phyloP scores from a whole-genome alignment of 495 filamentous ascomycete genomes.

The Stereocaulon alpinum region DNA sequence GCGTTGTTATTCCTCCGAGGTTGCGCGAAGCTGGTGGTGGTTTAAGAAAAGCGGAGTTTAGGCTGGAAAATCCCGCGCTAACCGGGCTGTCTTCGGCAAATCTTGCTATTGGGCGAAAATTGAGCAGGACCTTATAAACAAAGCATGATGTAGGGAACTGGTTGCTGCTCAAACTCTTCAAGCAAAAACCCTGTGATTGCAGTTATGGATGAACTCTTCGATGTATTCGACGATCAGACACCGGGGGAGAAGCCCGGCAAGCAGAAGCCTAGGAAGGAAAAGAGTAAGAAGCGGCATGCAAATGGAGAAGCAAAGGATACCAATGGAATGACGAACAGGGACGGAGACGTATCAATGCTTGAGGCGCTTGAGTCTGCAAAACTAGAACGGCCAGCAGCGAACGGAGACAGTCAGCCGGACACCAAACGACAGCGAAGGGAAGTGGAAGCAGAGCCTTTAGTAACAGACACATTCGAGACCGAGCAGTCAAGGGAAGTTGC shows the following conservation, averaged over 20 bases:
- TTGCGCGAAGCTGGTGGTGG: neutral
- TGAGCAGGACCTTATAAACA: neutral
- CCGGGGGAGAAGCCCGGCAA: constrained; percentile 33
- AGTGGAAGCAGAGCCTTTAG: constrained; percentile 63
- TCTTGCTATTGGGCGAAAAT: neutral
- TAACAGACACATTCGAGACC: constrained; percentile 93
- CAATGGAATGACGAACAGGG: constrained; percentile 26
- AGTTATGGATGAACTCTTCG: constrained; percentile 70
- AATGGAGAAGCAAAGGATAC: constrained; percentile 61
- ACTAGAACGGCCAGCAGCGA: constrained; percentile 12
- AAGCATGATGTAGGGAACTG: neutral
- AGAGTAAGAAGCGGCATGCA: constrained; percentile 71
- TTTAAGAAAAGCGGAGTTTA: neutral
- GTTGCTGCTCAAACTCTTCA: neutral
- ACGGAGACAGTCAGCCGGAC: constrained; percentile 39
- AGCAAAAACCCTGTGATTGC: neutral
- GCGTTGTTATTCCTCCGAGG: too few relatives aligned
- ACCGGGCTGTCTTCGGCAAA: neutral
- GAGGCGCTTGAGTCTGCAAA: constrained; percentile 32
- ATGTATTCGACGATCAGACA: constrained; percentile 67
- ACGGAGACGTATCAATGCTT: constrained; percentile 32
- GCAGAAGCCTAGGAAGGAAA: constrained; percentile 45
- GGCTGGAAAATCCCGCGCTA: neutral
- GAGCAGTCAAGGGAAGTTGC: constrained; percentile 83
- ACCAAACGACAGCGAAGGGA: constrained; percentile 69